Evolutionary conservation across 2,329 filamentous ascomycete species (phyloP), one percentile per base, ranked within the genome.

Genomic region (Fusarium nodosum): DNA sequence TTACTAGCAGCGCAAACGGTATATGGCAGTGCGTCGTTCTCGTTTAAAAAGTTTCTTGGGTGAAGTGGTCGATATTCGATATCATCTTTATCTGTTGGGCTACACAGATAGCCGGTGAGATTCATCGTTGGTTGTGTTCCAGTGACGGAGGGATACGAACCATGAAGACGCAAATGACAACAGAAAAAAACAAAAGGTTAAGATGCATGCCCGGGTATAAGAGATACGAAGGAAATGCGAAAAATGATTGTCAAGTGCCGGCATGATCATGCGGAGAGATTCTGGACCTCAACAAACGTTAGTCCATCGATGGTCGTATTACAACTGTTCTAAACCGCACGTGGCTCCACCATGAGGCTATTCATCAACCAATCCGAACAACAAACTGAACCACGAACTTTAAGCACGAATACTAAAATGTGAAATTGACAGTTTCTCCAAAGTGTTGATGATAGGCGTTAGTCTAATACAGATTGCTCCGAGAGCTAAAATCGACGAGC

Each of bases 311-410:
- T 38, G 51, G 65, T 36, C 69, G 69, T 72, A 72, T 72, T 67
- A 66, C 51, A 69, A 56, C 42, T 50, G 39, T 26, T 50, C 56
- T 67, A 50, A 38, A 53, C 38, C 61, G 61, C 69, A 72, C 69
- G 69, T 72, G 69, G 66, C 50, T 68, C 66, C 65, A 64, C 65
- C 54, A 39, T 59, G 56, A 67, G 34, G 20, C n/a, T 48, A 31
- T 31, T 51, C 22, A 36, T 20, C n/a, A 34, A 57, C 69, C 69
- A 72, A 72, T 72, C 68, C 53, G 16, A 57, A 36, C 24, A n/a
- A 50, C n/a, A 31, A 44, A 34, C 39, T 60, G 45, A 56, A 57
- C 47, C 68, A 71, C 68, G 68, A 71, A 71, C 54, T 56, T 39
- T 20, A 30, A 64, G 28, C n/a, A 33, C 44, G 18, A 44, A 36